Base-by-base conservation (phyloP, 176 grass and related monocot genomes). In the Oryza brachyantha region DNA sequence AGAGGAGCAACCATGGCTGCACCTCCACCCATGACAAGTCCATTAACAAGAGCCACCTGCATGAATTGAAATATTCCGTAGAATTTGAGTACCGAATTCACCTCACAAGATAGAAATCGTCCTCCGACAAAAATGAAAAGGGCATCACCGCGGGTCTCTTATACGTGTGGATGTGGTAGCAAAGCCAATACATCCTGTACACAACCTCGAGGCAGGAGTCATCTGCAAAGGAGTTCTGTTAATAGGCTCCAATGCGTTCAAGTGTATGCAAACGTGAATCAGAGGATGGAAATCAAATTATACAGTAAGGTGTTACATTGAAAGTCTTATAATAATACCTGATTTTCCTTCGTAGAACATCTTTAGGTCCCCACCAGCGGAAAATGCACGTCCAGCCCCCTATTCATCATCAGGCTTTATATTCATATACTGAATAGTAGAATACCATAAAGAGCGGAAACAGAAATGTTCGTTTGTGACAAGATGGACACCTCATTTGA, bases 151-250 rank as follows among this genome's bases (percentile, higher is more conserved):
- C 78, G 12, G 85, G 83, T 89, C 93, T 99, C 86, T 99, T 95
- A 48, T 95, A 99, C 7, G 96, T 95, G 54, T 95, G 96, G 40
- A 99, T 91, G 76, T 98, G 96, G 75, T 95, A 94, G 80, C 96
- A 98, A 65, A 98, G 85, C 92, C 96, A 94, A 70, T 98, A 98
- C 96, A 98, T 98, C 76, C 92, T 98, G 61, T 98, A 98, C 7
- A 95, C 92, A 57, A 98, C 96, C 69, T 95, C 92, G 1, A 95
- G 92, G 60, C 92, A 95, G 37, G 90, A 92, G 85, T 94, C 90
- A 88, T 93, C 92, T 98, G 76, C 74, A 78, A 91, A 83, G 68
- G 61, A 39, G 32, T 39, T 6, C 17, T 35, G 22, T 67, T 45
- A 67, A n/a, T 37, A 52, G 14, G 17, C 48, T 5, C 26, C 64